phyloP scores from a whole-genome alignment of 2,329 filamentous ascomycete species.

The Penicillium sp. region DNA sequence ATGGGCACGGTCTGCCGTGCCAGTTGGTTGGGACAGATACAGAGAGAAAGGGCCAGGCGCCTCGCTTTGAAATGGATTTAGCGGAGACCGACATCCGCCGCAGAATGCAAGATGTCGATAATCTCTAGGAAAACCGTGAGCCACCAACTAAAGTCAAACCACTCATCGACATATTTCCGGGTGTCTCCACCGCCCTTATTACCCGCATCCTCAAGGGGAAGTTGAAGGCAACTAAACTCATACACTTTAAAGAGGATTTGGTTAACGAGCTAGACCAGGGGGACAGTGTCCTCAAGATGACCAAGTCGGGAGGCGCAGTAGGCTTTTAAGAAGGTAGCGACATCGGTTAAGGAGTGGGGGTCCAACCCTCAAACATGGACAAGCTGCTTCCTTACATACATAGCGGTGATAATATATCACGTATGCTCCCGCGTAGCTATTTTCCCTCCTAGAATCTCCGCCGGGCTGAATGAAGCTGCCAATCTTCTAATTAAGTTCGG shows the following conservation, averaged over 20 bases:
- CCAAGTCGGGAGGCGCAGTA: constrained; percentile 2
- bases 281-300: constrained; percentile 6
- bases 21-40: constrained; percentile 5
- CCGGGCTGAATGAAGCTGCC: too few relatives aligned
- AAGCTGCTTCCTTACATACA: constrained; percentile 1
- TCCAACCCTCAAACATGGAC: constrained; percentile 8
- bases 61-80: constrained; percentile 7
- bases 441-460: too few relatives aligned
- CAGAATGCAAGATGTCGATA: constrained; percentile 3
- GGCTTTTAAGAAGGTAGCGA: constrained; percentile 6
- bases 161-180: constrained; percentile 9
- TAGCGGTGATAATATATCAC: constrained; percentile 1
- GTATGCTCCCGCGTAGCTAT: too few relatives aligned
- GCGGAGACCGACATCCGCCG: constrained; percentile 7
- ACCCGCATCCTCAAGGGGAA: constrained; percentile 4
- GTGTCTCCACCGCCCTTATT: constrained; percentile 7
- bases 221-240: constrained; percentile 6
- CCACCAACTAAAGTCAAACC: constrained; percentile 3
- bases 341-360: constrained; percentile 2
- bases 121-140: constrained; percentile 7
- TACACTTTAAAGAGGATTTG: constrained; percentile 5
- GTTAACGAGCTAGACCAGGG: constrained; percentile 8
- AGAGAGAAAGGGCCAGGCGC: constrained; percentile 5
- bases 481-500: too few relatives aligned
- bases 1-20: constrained; percentile 2